Evolutionary conservation across 2,329 filamentous ascomycete genomes (phyloP), one percentile per base, ranked within the genome.

Genomic region (Fusarium drepaniforme): DNA sequence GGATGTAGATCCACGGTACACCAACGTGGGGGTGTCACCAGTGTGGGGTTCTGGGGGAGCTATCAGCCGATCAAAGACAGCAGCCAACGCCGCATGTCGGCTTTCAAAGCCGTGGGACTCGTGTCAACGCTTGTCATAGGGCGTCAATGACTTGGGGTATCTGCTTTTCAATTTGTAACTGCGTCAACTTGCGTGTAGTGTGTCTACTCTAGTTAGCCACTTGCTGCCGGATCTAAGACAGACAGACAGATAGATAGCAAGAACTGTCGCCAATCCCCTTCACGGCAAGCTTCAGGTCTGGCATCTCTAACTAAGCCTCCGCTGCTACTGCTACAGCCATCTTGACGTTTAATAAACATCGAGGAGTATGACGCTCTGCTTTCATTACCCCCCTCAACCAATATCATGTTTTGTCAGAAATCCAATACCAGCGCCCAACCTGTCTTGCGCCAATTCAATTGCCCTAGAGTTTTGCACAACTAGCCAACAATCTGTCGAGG

Each of bases 131-230:
- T 38, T 68, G 38, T 61, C 68, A 67, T 67, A 73, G 65, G 70
- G 71, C 64, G 69, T 38, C 44, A 21, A 38, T 44, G 64, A 60
- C 56, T 56, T 44, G 76, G 77, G 68, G 74, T 79, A 79, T 79
- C 77, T 75, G 73, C 49, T 68, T 71, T 78, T 42, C 65, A 59
- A 59, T 70, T 67, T 75, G 42, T 64, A 71, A 72, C 66, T 73
- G 65, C 64, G 51, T 70, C 72, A 72, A 69, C 67, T 79, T 76
- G 72, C 71, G 66, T 77, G 58, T 51, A 68, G 64, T 67, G 49
- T 75, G 71, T 78, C 59, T 75, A 56, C 73, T 72, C 61, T 75
- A 56, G 75, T 72, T 78, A 76, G 66, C 61, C 69, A 49, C 66
- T 61, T 60, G 51, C 72, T 64, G 73, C 63, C 65, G 56, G 67